Evolutionary conservation across 2,329 filamentous ascomycete genomes (phyloP).

Genomic region (Verticillium nonalfalfae): DNA sequence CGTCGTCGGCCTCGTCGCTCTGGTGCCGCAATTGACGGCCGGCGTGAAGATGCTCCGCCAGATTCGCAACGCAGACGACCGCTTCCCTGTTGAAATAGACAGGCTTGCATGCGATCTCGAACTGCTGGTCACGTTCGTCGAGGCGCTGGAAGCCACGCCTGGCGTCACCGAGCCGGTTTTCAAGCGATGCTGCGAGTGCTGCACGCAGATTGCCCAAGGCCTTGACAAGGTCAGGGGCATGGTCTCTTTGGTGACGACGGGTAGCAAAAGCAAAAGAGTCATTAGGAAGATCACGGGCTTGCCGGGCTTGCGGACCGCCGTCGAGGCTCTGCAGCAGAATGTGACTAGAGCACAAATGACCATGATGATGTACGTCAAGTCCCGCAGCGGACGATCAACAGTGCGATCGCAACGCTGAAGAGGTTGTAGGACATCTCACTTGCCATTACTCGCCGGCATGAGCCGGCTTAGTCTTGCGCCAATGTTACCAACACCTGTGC

Average conservation of each 20-base stretch:
- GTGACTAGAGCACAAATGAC: too few species aligned
- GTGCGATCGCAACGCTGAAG: neutral
- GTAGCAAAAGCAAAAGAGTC: neutral
- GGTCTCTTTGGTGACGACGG: neutral
- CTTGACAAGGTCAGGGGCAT: neutral
- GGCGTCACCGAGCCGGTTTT: neutral
- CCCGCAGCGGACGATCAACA: too few species aligned
- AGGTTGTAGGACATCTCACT: neutral
- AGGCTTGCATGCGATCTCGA: neutral
- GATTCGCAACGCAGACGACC: neutral
- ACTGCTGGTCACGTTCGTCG: neutral
- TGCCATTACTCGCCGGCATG: neutral
- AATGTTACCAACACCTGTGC: too few species aligned
- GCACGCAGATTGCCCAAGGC: neutral
- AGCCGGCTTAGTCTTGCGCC: too few species aligned
- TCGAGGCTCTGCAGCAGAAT: too few species aligned
- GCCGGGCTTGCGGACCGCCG: neutral
- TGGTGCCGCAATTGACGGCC: neutral
- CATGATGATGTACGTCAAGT: too few species aligned
- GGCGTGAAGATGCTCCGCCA: neutral
- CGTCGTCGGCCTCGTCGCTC: neutral
- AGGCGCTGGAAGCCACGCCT: neutral
- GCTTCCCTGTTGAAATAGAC: neutral
- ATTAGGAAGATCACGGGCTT: neutral
- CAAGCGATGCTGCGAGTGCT: neutral